Evolutionary conservation across 805 yeast genomes (phyloP).

Genomic region (Ogataea parapolymorpha): DNA sequence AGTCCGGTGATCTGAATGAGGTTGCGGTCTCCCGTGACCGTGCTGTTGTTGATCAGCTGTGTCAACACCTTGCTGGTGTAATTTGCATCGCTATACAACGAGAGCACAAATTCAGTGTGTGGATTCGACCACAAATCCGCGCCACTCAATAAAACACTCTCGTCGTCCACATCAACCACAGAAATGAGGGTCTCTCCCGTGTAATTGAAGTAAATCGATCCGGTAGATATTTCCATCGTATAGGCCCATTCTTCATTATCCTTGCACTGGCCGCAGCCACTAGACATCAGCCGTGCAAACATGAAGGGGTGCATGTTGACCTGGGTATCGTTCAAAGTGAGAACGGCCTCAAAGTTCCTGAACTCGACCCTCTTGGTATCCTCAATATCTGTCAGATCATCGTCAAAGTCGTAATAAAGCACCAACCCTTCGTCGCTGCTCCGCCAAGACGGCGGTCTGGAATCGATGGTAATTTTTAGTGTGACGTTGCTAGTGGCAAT

Average conservation of each 20-base stretch:
- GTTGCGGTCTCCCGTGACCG: slow-evolving; percentile 26
- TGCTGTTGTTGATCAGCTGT: slow-evolving; percentile 41
- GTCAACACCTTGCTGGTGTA: slow-evolving; percentile 38
- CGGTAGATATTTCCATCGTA: slow-evolving; percentile 60
- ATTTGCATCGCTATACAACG: slow-evolving; percentile 29
- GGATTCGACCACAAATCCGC: slow-evolving; percentile 1
- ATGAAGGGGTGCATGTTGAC: not conserved
- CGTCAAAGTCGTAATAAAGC: slow-evolving; percentile 7
- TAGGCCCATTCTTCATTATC: slow-evolving; percentile 47
- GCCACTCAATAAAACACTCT: slow-evolving; percentile 51
- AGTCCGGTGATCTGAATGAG: slow-evolving; percentile 62
- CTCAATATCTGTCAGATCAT: slow-evolving; percentile 7
- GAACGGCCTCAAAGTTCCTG: not conserved
- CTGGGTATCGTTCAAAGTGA: not conserved
- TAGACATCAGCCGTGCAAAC: slow-evolving; percentile 20
- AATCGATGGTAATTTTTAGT: not conserved
- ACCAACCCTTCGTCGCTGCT: slow-evolving; percentile 1
- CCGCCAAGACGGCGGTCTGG: slow-evolving; percentile 7
- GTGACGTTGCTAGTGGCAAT: slow-evolving; percentile 1
- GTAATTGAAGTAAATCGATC: slow-evolving; percentile 65
- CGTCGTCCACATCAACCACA: slow-evolving; percentile 66
- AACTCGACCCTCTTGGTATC: not conserved
- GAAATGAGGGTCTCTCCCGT: slow-evolving; percentile 53
- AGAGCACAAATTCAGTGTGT: slow-evolving; percentile 6
- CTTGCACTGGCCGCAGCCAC: slow-evolving; percentile 21